Evolutionary conservation across 2,329 filamentous ascomycete genomes (phyloP).

Genomic region (Fusarium ambrosium): DNA sequence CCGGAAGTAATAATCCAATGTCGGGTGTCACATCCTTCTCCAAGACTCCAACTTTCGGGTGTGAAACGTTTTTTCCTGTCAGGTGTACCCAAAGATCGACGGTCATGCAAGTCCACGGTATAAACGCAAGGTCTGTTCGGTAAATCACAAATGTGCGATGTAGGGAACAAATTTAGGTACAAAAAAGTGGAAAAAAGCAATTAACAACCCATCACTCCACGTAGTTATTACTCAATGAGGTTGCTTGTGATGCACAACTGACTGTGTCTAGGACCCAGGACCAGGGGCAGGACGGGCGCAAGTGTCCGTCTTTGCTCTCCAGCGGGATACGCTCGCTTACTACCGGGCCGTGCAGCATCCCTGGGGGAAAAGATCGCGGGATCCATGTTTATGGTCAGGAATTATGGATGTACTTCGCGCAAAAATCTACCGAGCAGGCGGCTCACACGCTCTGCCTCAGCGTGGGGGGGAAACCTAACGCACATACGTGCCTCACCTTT

Average conservation of each 20-base stretch:
- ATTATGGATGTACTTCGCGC: neutral
- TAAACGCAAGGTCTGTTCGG: neutral
- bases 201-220: neutral
- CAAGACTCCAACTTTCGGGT: neutral
- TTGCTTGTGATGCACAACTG: neutral
- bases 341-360: neutral
- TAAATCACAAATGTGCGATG: neutral
- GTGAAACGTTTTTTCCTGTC: neutral
- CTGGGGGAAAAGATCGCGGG: neutral
- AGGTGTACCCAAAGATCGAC: neutral
- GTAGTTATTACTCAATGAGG: neutral
- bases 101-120: neutral
- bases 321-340: neutral
- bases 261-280: no score
- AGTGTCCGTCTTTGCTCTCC: neutral
- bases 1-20: neutral
- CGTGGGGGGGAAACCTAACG: no score
- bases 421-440: neutral
- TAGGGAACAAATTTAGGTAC: neutral
- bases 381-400: neutral
- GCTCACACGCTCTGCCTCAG: neutral
- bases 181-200: neutral
- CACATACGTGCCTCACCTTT: no score
- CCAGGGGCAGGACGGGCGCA: neutral
- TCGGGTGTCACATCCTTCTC: neutral